These are phyloP conservation scores for Globisporangium sylvaticum DNA, from an alignment of 352 stramenopile genomes.

Conservation along the genomic window DNA sequence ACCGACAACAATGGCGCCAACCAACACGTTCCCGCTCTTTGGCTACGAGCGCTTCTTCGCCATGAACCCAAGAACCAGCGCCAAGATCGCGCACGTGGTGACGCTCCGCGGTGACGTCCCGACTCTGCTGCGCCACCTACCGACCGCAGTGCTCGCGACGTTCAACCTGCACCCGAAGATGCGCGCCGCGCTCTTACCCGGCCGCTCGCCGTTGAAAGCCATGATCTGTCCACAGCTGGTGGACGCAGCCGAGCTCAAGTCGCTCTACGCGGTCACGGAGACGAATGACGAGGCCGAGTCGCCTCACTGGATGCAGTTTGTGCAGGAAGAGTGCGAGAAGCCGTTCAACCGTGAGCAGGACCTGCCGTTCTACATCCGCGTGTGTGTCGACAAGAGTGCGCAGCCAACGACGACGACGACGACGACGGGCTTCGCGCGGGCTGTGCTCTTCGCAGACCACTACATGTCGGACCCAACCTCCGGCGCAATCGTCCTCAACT, in stretches of 20 bases:
- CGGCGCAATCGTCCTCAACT: conserved; percentile 40
- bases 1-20: conserved; percentile 19
- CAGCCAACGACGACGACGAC: conserved; percentile 14
- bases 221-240: conserved; percentile 49
- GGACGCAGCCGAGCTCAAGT: conserved; percentile 38
- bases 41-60: conserved; percentile 70
- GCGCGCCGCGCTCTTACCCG: conserved; percentile 34
- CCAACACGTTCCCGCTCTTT: conserved; percentile 43
- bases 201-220: conserved; percentile 36
- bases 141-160: conserved; percentile 37
- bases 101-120: conserved; percentile 42
- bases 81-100: conserved; percentile 47
- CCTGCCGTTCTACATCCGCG: conserved; percentile 41
- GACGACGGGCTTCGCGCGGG: conserved; percentile 27
- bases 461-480: conserved; percentile 61
- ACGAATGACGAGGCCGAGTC: conserved; percentile 33
- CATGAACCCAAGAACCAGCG: conserved; percentile 40
- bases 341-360: conserved; percentile 39
- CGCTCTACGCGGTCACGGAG: conserved; percentile 26
- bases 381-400: conserved; percentile 28
- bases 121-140: conserved; percentile 31
- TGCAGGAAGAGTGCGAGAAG: conserved; percentile 42
- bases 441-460: conserved; percentile 51
- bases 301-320: conserved; percentile 38
- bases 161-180: conserved; percentile 64